Evolutionary conservation across 257 asterid genomes (phyloP).

Genomic region (Petunia secreta): DNA sequence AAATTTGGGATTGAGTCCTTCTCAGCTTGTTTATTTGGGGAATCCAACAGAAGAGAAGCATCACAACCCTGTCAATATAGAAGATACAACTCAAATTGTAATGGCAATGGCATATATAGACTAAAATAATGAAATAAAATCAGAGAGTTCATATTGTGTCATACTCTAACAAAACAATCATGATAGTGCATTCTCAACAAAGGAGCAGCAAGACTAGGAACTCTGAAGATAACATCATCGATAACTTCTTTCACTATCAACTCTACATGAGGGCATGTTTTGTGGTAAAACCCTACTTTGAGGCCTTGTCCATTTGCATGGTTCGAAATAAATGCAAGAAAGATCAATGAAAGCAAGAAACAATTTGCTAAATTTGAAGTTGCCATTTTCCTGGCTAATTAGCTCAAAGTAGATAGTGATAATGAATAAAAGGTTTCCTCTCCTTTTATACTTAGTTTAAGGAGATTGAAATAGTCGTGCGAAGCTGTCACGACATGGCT

Average conservation of each 20-base stretch:
- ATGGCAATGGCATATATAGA: background rate
- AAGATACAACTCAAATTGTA: background rate
- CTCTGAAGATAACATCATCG: conserved; percentile 33
- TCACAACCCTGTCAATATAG: conserved; percentile 51
- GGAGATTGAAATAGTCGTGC: background rate
- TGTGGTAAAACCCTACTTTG: conserved; percentile 38
- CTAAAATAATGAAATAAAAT: background rate
- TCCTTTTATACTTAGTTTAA: conserved; percentile 10
- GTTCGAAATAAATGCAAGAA: conserved; percentile 30
- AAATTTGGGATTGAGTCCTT: conserved; percentile 49
- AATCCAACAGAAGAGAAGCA: conserved; percentile 54
- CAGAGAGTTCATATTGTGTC: no score
- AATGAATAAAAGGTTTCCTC: background rate
- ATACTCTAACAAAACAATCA: conserved; percentile 57
- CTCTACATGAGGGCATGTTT: conserved; percentile 40
- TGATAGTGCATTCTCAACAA: conserved; percentile 55
- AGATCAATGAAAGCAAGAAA: conserved; percentile 29
- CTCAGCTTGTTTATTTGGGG: conserved; percentile 44
- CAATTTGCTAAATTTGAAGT: background rate
- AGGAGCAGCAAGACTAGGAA: conserved; percentile 49
- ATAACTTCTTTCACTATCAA: conserved; percentile 28
- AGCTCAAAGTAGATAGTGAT: background rate
- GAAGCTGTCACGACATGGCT: background rate
- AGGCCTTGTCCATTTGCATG: conserved; percentile 40
- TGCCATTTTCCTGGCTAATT: conserved; percentile 27